A percentile compares a stretch with the other conserved stretches of the same genome.
phyloP scores from a whole-genome alignment of 345 rosid species.

The Lepidium aucheri region DNA sequence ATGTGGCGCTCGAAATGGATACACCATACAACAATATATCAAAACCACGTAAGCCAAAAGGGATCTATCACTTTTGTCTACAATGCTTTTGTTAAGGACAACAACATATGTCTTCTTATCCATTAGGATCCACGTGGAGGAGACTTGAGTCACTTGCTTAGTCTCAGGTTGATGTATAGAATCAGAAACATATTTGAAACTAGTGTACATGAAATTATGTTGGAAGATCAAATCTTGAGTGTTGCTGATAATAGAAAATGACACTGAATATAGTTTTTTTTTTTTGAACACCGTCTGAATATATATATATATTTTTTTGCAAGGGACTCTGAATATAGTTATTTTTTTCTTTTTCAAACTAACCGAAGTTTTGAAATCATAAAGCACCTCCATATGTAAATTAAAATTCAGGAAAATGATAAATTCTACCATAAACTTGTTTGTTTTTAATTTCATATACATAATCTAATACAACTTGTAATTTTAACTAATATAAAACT shows the following conservation, averaged over 20 bases:
- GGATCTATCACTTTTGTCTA: neutral
- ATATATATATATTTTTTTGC: too few species aligned
- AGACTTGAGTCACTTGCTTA: neutral
- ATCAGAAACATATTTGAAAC: neutral
- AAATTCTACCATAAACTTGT: too few species aligned
- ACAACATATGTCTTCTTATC: neutral
- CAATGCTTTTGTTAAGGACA: neutral
- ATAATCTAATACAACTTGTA: too few species aligned
- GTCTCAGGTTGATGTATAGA: neutral
- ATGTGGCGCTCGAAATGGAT: slow-evolving; percentile 1
- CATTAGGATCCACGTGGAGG: neutral
- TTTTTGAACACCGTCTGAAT: too few species aligned
- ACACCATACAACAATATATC: slow-evolving; percentile 5
- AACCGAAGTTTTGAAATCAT: too few species aligned
- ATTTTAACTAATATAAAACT: too few species aligned
- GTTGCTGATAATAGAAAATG: neutral
- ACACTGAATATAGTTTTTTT: too few species aligned
- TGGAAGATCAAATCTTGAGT: neutral
- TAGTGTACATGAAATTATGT: neutral
- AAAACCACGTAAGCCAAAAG: slow-evolving; percentile 11
- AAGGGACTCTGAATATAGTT: too few species aligned
- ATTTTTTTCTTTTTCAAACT: too few species aligned
- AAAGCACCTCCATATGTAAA: too few species aligned
- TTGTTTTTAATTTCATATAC: too few species aligned
- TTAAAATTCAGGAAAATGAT: too few species aligned